Conservation (phyloP, 805 yeast genomes). For the Starmerella floris region DNA sequence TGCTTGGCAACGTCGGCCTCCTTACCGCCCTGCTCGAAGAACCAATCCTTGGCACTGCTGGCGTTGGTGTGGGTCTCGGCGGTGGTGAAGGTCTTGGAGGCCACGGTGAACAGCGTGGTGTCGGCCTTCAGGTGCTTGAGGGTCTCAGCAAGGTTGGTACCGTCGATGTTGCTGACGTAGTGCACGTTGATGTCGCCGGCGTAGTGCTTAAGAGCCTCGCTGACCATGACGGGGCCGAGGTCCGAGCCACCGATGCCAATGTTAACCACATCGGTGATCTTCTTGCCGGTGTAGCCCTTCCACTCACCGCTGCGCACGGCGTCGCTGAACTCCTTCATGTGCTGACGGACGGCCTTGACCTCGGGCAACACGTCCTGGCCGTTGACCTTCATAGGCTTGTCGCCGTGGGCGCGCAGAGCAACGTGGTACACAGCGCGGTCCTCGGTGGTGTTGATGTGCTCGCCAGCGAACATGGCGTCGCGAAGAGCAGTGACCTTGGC, state of each 20-base stretch:
- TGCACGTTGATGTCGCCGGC: slow-evolving; percentile 60
- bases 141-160: slow-evolving; percentile 91
- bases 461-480: slow-evolving; percentile 85
- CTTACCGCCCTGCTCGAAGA: slow-evolving; percentile 59
- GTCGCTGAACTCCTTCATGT: slow-evolving; percentile 92
- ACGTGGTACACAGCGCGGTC: slow-evolving; percentile 86
- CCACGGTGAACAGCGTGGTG: slow-evolving; percentile 73
- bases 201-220: slow-evolving; percentile 92
- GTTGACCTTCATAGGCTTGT: slow-evolving; percentile 75
- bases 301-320: slow-evolving; percentile 82
- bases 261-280: slow-evolving; percentile 86
- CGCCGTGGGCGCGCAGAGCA: slow-evolving; percentile 87
- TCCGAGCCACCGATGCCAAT: slow-evolving; percentile 99
- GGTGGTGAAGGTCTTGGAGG: slow-evolving; percentile 97
- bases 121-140: slow-evolving; percentile 69
- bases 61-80: slow-evolving; percentile 98
- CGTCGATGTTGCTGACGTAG: slow-evolving; percentile 97
- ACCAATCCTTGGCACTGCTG: slow-evolving; percentile 89
- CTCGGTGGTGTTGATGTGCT: slow-evolving; percentile 90
- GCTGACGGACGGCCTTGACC: slow-evolving; percentile 80
- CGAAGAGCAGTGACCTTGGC: slow-evolving; percentile 77
- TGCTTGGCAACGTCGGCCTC: slow-evolving; percentile 78
- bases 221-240: slow-evolving; percentile 98
- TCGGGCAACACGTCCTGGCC: slow-evolving; percentile 82
- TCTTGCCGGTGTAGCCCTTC: slow-evolving; percentile 95